These are phyloP conservation scores for Sordariomycetes sp. DNA, from an alignment of 2,329 filamentous ascomycete genomes.

Conservation along the genomic window DNA sequence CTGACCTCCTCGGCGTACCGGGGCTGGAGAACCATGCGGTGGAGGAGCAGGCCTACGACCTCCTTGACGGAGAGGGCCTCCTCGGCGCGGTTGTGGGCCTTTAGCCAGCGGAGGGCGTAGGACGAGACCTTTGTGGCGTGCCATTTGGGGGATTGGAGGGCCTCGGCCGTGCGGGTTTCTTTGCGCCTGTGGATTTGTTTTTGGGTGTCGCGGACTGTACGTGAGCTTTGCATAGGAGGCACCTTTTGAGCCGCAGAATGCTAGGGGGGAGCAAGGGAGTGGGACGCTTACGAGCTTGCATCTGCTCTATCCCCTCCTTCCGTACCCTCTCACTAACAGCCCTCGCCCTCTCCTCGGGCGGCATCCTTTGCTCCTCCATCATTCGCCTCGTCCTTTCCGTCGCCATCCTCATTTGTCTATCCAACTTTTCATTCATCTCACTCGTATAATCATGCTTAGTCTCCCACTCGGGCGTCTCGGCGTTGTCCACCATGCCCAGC, in stretches of 20 bases:
- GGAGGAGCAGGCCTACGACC: slow-evolving; percentile 30
- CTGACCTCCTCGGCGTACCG: slow-evolving; percentile 25
- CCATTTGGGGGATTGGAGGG: slow-evolving; percentile 40
- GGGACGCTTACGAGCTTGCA: slow-evolving; percentile 28
- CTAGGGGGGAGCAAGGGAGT: not conserved
- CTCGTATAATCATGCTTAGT: slow-evolving; percentile 18
- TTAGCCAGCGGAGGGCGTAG: slow-evolving; percentile 30
- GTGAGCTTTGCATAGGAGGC: no score
- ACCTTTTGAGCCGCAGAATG: not conserved
- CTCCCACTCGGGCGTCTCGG: slow-evolving; percentile 40
- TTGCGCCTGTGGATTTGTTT: slow-evolving; percentile 25
- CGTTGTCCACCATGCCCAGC: slow-evolving; percentile 32
- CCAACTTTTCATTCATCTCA: slow-evolving; percentile 18
- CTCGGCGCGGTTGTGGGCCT: slow-evolving; percentile 13
- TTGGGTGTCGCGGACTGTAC: slow-evolving; percentile 26
- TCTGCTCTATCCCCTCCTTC: slow-evolving; percentile 26
- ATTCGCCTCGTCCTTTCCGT: slow-evolving; percentile 27
- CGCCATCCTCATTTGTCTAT: slow-evolving; percentile 20
- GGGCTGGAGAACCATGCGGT: slow-evolving; percentile 37
- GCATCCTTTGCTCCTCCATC: slow-evolving; percentile 28
- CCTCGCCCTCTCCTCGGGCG: slow-evolving; percentile 23
- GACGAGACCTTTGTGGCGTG: slow-evolving; percentile 30
- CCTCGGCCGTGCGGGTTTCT: slow-evolving; percentile 32
- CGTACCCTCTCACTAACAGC: slow-evolving; percentile 26
- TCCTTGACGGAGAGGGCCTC: slow-evolving; percentile 19